These are phyloP conservation scores for Trichoderma sp. DNA, from an alignment of 2,329 filamentous ascomycete species.

Conservation along the genomic window DNA sequence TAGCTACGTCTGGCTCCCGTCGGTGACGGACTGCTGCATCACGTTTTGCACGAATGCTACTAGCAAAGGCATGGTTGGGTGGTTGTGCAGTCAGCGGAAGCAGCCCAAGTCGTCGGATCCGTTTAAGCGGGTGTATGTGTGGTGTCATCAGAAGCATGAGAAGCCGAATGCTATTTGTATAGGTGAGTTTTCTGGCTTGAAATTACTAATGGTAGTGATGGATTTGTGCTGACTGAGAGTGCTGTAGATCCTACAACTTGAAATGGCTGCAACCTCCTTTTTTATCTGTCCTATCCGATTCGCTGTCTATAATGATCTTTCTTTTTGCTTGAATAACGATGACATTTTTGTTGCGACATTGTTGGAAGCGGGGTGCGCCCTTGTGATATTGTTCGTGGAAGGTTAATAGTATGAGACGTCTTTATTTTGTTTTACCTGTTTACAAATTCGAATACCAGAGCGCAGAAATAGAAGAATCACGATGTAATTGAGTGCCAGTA, in stretches of 20 bases:
- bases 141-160: conserved; percentile 29
- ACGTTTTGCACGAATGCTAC: conserved; percentile 30
- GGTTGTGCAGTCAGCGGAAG: conserved; percentile 29
- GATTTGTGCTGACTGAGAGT: neutral
- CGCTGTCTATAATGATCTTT: neutral
- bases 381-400: neutral
- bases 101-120: conserved; percentile 21
- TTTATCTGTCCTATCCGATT: neutral
- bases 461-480: neutral
- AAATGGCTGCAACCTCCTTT: neutral
- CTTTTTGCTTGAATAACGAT: neutral
- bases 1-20: conserved; percentile 29
- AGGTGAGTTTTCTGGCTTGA: neutral
- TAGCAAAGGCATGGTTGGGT: conserved; percentile 27
- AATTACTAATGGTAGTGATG: no score
- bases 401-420: neutral
- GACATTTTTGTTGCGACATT: neutral
- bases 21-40: conserved; percentile 29
- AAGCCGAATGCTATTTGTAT: conserved; percentile 9
- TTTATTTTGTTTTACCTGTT: neutral
- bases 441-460: neutral
- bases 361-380: neutral
- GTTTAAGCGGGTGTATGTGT: conserved; percentile 31
- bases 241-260: neutral
- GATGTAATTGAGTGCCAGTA: neutral